Evolutionary conservation across 768 basidiomycete genomes (phyloP), one percentile per base, ranked within the genome.

Genomic region (Lactifluus pinguis): DNA sequence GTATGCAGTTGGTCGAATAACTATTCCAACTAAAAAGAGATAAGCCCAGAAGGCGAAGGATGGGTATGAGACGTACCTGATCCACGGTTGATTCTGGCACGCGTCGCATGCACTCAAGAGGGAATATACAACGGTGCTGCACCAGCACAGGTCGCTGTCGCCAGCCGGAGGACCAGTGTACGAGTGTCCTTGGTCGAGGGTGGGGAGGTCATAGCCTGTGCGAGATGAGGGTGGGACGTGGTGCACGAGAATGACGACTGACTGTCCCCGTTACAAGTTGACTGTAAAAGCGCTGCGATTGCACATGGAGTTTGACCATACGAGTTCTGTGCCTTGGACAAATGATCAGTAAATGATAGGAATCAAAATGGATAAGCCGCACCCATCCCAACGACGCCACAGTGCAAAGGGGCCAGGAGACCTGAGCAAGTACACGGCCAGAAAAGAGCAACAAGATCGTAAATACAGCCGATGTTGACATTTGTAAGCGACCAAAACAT

Each of bases 31-130:
- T 62, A 21, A 41, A 11, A 14, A 25, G 2, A 9, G 3, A 32
- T n/a, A 1, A 53, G 30, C 4, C 10, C 19, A 30, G 11, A 19
- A 9, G 25, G 21, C 4, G 9, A 15, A n/a, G 14, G 3, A n/a
- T 19, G 25, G 17, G n/a, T 6, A 6, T 2, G 15, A 29, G 30
- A 19, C 61, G 8, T 10, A 62, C 61, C 21, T 14, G 9, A 13
- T 25, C 25, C 25, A 25, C 25, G 2, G 25, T 1, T 25, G 1
- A 25, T 2, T 2, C 25, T 25, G 25, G 25, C 25, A 25, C 25
- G 25, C 25, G 3, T 53, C 61, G 17, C 61, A 62, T 14, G 61
- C 56, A 13, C 61, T 62, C 14, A 62, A 8, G 25, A 62, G 61
- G 5, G 42, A 52, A 39, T 62, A 62, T 14, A 32, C 8, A 11